A percentile compares a stretch with the other conserved stretches of the same genome.
Evolutionary conservation across 1,284 basidiomycete species (phyloP).

Genomic region (Leccinum angustisporum): DNA sequence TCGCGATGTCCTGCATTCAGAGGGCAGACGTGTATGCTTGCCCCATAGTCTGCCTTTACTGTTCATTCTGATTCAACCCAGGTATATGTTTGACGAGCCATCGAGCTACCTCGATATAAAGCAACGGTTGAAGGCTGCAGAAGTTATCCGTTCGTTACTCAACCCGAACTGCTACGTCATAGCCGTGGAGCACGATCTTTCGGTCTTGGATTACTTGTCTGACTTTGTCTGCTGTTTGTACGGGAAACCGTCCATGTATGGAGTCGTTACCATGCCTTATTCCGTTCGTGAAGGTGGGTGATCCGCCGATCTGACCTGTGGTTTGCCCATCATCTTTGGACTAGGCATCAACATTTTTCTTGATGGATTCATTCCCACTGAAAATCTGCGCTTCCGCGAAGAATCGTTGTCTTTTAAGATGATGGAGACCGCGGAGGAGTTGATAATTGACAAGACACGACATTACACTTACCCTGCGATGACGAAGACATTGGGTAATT

Average conservation of each 20-base stretch:
- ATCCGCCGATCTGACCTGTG: neutral
- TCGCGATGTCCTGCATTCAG: conserved; percentile 92
- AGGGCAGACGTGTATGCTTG: conserved; percentile 81
- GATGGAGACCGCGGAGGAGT: conserved; percentile 89
- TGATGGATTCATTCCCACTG: conserved; percentile 67
- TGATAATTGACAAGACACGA: conserved; percentile 79
- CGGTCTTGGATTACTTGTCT: conserved; percentile 94
- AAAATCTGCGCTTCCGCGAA: conserved; percentile 91
- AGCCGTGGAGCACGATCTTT: conserved; percentile 96
- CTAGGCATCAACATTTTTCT: conserved; percentile 95
- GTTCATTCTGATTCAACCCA: conserved; percentile 32
- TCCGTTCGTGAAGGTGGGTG: conserved; percentile 89
- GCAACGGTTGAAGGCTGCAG: conserved; percentile 94
- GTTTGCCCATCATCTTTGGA: conserved; percentile 6
- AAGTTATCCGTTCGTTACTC: conserved; percentile 87
- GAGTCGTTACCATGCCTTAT: conserved; percentile 96
- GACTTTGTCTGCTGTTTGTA: conserved; percentile 97
- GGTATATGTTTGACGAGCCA: conserved; percentile 97
- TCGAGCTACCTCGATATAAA: conserved; percentile 96
- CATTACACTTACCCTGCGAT: conserved; percentile 90
- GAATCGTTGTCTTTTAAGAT: conserved; percentile 96
- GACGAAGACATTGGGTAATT: conserved; percentile 91
- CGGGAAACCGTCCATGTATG: conserved; percentile 95
- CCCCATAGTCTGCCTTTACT: neutral
- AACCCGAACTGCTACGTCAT: conserved; percentile 86